A percentile compares a stretch with the other conserved stretches of the same genome.
Evolutionary conservation across 192 early-diverging fungal genomes (phyloP).

Genomic region (Coemansia sp.): DNA sequence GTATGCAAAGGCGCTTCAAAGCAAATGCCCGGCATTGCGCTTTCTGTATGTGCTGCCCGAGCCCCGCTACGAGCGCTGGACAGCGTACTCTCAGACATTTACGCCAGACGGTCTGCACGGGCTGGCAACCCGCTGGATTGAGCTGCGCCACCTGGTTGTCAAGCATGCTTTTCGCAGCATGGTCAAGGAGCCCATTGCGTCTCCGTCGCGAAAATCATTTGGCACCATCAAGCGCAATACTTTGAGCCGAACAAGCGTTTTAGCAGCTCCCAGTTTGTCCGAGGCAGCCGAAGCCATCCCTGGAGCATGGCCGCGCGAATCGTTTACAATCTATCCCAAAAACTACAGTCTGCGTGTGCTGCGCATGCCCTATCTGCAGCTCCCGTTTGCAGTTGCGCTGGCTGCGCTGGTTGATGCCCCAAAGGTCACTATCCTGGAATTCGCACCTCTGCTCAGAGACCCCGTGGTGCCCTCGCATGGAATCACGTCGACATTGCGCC

Average conservation of each 20-base stretch:
- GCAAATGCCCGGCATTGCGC: slow-evolving; percentile 43
- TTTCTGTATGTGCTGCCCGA: slow-evolving; percentile 34
- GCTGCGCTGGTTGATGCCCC: slow-evolving; percentile 30
- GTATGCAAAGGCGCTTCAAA: slow-evolving; percentile 17
- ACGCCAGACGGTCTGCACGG: slow-evolving; percentile 27
- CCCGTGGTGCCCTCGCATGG: slow-evolving; percentile 11
- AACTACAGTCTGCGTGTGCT: slow-evolving; percentile 31
- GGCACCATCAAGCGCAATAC: slow-evolving; percentile 18
- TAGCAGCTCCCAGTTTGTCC: neutral
- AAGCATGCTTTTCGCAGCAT: slow-evolving; percentile 30
- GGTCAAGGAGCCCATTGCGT: neutral
- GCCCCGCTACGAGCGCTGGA: slow-evolving; percentile 51
- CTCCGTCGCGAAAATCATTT: slow-evolving; percentile 25
- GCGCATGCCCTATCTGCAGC: slow-evolving; percentile 37
- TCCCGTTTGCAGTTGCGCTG: slow-evolving; percentile 28
- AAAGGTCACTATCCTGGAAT: slow-evolving; percentile 40
- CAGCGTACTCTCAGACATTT: slow-evolving; percentile 39
- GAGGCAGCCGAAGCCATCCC: slow-evolving; percentile 10
- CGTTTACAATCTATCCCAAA: slow-evolving; percentile 24
- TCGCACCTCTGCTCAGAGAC: slow-evolving; percentile 20
- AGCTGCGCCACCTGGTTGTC: slow-evolving; percentile 40
- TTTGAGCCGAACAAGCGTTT: neutral
- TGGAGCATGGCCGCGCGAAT: slow-evolving; percentile 19
- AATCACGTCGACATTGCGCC: slow-evolving; percentile 33
- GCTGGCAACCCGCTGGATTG: slow-evolving; percentile 40